phyloP scores from a whole-genome alignment of 2,329 filamentous ascomycete genomes.

The Fusarium circinatum region DNA sequence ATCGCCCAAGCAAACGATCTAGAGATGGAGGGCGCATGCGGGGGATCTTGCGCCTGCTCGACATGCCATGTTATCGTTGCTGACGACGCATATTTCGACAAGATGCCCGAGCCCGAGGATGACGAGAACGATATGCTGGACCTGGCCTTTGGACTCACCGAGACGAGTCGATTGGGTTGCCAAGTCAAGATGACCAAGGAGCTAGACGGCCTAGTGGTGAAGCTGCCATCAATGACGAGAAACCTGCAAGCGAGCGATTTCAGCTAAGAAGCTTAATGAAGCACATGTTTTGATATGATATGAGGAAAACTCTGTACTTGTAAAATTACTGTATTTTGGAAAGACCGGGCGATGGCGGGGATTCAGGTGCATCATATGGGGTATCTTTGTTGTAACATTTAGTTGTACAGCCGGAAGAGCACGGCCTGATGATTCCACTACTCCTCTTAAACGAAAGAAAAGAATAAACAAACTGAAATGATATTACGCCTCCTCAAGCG shows the following conservation, averaged over 20 bases:
- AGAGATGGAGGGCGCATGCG: slow-evolving; percentile 98
- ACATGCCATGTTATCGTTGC: slow-evolving; percentile 91
- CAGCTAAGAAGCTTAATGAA: slow-evolving; percentile 47
- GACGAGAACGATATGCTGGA: slow-evolving; percentile 93
- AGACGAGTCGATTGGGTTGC: slow-evolving; percentile 85
- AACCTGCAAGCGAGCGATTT: slow-evolving; percentile 98
- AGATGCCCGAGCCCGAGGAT: slow-evolving; percentile 80
- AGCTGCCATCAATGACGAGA: slow-evolving; percentile 90
- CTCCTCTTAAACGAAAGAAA: slow-evolving; percentile 41
- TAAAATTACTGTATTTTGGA: slow-evolving; percentile 41
- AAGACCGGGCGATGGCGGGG: slow-evolving; percentile 35
- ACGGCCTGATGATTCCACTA: slow-evolving; percentile 44
- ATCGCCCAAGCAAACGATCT: slow-evolving; percentile 94
- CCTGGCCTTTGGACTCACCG: slow-evolving; percentile 87
- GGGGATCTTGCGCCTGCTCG: slow-evolving; percentile 91
- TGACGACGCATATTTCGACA: slow-evolving; percentile 78
- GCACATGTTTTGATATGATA: slow-evolving; percentile 32
- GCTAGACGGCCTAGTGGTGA: slow-evolving; percentile 85
- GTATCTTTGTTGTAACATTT: slow-evolving; percentile 47
- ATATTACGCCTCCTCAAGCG: slow-evolving; percentile 65
- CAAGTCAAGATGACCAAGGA: slow-evolving; percentile 93
- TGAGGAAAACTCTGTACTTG: slow-evolving; percentile 39
- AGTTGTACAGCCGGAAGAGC: slow-evolving; percentile 39
- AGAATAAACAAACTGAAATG: slow-evolving; percentile 25
- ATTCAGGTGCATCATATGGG: slow-evolving; percentile 44